Conservation (phyloP, 176 grass and related monocot genomes). For the Phragmites australis region DNA sequence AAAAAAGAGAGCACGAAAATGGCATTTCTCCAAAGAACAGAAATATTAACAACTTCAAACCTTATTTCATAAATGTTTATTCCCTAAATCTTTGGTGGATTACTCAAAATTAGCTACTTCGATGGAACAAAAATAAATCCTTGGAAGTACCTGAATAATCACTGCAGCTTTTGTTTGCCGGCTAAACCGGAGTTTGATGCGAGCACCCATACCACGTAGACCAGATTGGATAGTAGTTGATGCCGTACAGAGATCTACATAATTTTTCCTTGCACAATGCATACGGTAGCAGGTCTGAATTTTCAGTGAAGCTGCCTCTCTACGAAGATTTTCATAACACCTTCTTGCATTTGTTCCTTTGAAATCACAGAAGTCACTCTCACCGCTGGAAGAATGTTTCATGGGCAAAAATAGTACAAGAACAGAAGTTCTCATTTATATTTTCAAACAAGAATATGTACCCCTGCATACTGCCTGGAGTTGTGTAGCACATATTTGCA, state of each 20-base stretch:
- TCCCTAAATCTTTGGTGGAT: no score
- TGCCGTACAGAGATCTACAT: constrained; percentile 49
- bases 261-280: constrained; percentile 61
- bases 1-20: no score
- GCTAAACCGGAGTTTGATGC: constrained; percentile 51
- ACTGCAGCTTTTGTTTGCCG: constrained; percentile 71
- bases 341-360: constrained; percentile 74
- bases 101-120: no score
- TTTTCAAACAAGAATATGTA: constrained; percentile 37
- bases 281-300: constrained; percentile 71
- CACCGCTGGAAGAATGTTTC: constrained; percentile 4
- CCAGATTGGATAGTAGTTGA: constrained; percentile 70
- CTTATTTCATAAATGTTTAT: no score
- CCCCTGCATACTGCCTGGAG: constrained; percentile 84
- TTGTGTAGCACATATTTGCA: constrained; percentile 55
- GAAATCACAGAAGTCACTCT: constrained; percentile 38
- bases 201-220: constrained; percentile 78
- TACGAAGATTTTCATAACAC: constrained; percentile 65
- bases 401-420: background rate
- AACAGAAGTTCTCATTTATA: constrained; percentile 5
- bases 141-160: constrained; percentile 74
- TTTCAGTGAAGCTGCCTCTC: constrained; percentile 68
- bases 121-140: constrained; percentile 26
- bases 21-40: background rate
- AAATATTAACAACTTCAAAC: no score